Base-by-base conservation (phyloP, 768 basidiomycete species). In the Mycena venus region DNA sequence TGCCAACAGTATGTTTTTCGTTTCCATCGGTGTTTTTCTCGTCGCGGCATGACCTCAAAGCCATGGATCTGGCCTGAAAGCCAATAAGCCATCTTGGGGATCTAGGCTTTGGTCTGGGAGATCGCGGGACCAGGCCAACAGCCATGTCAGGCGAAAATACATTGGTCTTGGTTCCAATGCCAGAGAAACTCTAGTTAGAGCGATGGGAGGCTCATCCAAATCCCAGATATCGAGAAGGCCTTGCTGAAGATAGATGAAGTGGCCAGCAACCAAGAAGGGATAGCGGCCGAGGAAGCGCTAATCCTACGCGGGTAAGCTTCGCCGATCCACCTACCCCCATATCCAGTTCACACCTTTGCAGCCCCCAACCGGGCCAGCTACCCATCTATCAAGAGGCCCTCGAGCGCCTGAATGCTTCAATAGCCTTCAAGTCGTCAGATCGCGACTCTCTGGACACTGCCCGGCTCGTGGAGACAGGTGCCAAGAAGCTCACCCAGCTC, bases 391-490 rank as follows among this genome's bases (percentile, higher is more conserved):
- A 89, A 27, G 92, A 94, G 58, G 93, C 92, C 0, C 82, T 96
- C 7, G 93, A 94, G 76, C 90, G 93, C 5, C 85, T 96, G 34
- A 96, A 96, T 75, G 94, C 47, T 31, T 29, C 70, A 23, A 40
- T 70, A 36, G 19, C 61, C 10, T 53, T 72, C 61, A 72, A 60
- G 38, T 19, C 73, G 85, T 87, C 68, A 2, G 75, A 76, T 42
- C 75, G 75, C 31, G 75, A 70, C 59, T 27, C 67, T 1, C 64
- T 51, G 8, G 68, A 71, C 32, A 29, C 75, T 87, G 93, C 93
- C n/a, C 90, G 93, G 49, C 88, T 96, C 6, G 86, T 96, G 11
- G 95, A 96, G 84, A 94, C 94, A 1, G 95, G 95, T 10, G 91
- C 91, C 7, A 95, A 95, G 85, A 95, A 95, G 79, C 86, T 96